phyloP scores from a whole-genome alignment of 2,329 filamentous ascomycete species.

The Ophiocordyceps camponoti-saundersi region DNA sequence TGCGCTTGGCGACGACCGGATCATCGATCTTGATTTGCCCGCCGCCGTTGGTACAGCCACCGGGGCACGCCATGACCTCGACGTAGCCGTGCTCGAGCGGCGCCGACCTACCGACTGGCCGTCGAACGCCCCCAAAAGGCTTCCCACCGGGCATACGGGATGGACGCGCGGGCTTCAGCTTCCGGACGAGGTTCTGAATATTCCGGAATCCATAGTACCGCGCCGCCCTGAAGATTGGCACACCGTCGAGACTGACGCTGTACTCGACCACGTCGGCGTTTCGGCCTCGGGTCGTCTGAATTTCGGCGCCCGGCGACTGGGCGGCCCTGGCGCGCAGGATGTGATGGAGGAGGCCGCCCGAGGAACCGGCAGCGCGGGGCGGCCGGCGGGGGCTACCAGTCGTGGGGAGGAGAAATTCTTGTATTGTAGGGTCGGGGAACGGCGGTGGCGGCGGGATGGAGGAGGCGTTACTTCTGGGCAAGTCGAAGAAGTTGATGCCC shows the following conservation, averaged over 20 bases:
- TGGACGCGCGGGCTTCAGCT: slow-evolving; percentile 62
- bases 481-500: slow-evolving; percentile 54
- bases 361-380: slow-evolving; percentile 50
- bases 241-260: slow-evolving; percentile 39
- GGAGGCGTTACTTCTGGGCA: slow-evolving; percentile 45
- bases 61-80: slow-evolving; percentile 97
- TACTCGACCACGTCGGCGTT: slow-evolving; percentile 90
- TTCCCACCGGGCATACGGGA: slow-evolving; percentile 69
- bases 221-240: slow-evolving; percentile 58
- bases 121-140: slow-evolving; percentile 37
- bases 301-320: slow-evolving; percentile 51
- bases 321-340: slow-evolving; percentile 61
- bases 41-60: slow-evolving; percentile 95
- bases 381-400: slow-evolving; percentile 19
- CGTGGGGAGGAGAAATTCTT: slow-evolving; percentile 59
- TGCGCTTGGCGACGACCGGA: slow-evolving; percentile 37
- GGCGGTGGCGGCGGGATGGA: slow-evolving; percentile 20
- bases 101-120: slow-evolving; percentile 29
- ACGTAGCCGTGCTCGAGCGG: slow-evolving; percentile 70
- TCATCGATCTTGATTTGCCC: slow-evolving; percentile 90
- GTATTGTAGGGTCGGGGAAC: slow-evolving; percentile 59
- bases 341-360: slow-evolving; percentile 77
- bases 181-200: slow-evolving; percentile 93
- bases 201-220: slow-evolving; percentile 96
- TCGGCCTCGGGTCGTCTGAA: slow-evolving; percentile 58